These are phyloP conservation scores for Coniochaeta prunicola DNA, from an alignment of 2,329 filamentous ascomycete species.

Conservation along the genomic window DNA sequence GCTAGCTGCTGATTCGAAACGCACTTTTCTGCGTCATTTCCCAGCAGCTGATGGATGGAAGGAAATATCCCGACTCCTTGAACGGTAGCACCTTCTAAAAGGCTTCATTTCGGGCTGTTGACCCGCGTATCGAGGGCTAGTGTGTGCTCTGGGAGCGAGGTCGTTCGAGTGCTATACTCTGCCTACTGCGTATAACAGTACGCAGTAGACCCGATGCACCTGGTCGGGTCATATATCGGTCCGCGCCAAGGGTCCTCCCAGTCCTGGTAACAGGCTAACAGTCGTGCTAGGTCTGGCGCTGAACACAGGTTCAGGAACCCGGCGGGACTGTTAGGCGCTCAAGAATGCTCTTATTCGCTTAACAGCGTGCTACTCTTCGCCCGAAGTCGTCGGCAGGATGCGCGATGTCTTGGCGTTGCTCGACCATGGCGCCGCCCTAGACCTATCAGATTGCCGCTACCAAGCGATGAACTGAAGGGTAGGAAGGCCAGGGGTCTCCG, in stretches of 20 bases:
- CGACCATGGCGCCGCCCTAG: slow-evolving; percentile 2
- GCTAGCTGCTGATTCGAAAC: background rate
- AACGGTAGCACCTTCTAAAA: too few relatives aligned
- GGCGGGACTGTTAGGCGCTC: background rate
- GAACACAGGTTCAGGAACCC: background rate
- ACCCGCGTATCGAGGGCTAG: too few relatives aligned
- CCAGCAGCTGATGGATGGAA: background rate
- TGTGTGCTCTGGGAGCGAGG: too few relatives aligned
- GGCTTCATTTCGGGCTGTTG: too few relatives aligned
- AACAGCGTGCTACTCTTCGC: slow-evolving; percentile 7
- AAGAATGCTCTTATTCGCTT: slow-evolving; percentile 10
- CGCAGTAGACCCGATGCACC: background rate
- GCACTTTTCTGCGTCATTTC: background rate
- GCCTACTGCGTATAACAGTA: too few relatives aligned
- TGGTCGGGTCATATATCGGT: background rate
- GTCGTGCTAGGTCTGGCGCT: background rate
- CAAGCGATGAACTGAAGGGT: background rate
- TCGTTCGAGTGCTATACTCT: too few relatives aligned
- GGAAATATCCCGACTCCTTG: too few relatives aligned
- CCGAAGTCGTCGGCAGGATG: background rate
- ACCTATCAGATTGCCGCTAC: background rate
- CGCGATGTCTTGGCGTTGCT: background rate
- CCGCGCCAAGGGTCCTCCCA: background rate
- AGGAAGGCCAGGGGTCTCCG: background rate
- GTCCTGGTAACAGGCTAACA: too few relatives aligned